These are phyloP conservation scores for Acer saccharum DNA, from an alignment of 345 rosid genomes.

Conservation along the genomic window DNA sequence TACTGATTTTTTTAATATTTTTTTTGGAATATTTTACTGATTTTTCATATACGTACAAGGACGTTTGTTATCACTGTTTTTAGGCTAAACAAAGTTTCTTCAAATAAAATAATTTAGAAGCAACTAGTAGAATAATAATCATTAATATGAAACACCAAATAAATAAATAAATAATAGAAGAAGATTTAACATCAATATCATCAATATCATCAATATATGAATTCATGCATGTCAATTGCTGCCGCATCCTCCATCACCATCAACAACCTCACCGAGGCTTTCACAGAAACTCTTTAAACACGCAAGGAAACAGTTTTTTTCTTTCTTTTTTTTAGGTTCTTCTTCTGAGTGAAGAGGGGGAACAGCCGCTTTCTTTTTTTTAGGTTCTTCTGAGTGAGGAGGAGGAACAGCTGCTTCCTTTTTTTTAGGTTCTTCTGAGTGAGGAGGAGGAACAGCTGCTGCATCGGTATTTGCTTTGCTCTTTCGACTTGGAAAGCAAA, in stretches of 20 bases:
- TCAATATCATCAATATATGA: too few relatives aligned
- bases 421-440: neutral
- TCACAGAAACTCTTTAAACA: neutral
- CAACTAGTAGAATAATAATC: neutral
- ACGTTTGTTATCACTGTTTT: neutral
- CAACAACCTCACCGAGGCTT: neutral
- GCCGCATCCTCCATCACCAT: neutral
- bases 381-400: too few relatives aligned
- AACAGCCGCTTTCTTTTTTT: neutral
- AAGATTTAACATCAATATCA: too few relatives aligned
- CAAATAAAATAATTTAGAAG: neutral
- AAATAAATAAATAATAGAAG: too few relatives aligned
- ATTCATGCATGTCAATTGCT: neutral
- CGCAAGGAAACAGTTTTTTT: neutral
- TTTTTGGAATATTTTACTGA: too few relatives aligned
- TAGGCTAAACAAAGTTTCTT: neutral
- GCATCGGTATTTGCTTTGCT: too few relatives aligned
- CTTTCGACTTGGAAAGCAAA: too few relatives aligned
- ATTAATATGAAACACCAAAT: neutral
- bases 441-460: too few relatives aligned
- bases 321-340: neutral
- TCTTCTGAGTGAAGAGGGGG: too few relatives aligned
- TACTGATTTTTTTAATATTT: too few relatives aligned
- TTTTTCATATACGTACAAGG: too few relatives aligned
- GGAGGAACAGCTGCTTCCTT: too few relatives aligned